These are phyloP conservation scores for Ceratobasidium sp. DNA, from an alignment of 1,284 basidiomycete species.

Conservation along the genomic window DNA sequence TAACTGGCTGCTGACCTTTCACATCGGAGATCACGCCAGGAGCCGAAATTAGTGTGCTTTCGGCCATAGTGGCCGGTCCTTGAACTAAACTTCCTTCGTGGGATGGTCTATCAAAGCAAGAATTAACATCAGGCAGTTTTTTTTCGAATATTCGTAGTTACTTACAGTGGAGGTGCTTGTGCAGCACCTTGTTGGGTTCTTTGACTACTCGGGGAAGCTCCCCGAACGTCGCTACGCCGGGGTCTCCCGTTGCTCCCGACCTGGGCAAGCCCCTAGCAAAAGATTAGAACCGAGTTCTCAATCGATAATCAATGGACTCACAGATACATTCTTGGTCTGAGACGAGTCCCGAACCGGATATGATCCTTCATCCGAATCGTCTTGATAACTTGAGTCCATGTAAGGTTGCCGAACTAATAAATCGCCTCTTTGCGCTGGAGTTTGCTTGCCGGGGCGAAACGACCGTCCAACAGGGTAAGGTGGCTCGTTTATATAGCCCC, in stretches of 20 bases:
- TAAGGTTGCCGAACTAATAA: background rate
- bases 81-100: too few species aligned
- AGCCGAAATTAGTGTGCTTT: too few species aligned
- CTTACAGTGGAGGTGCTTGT: too few species aligned
- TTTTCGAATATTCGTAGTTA: too few species aligned
- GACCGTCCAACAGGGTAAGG: background rate
- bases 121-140: too few species aligned
- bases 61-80: too few species aligned
- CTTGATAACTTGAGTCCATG: background rate
- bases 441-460: background rate
- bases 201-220: background rate
- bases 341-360: background rate
- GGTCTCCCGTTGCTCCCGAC: background rate
- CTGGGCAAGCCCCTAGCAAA: background rate
- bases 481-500: background rate
- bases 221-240: background rate
- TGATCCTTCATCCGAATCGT: background rate
- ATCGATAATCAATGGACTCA: background rate
- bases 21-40: too few species aligned
- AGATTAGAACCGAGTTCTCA: background rate
- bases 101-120: too few species aligned
- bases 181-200: background rate
- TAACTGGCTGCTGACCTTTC: too few species aligned
- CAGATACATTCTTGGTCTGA: background rate
- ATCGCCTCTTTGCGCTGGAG: background rate